These are phyloP conservation scores for Juncus inflexus DNA, from an alignment of 176 grass and related monocot species.

Conservation along the genomic window DNA sequence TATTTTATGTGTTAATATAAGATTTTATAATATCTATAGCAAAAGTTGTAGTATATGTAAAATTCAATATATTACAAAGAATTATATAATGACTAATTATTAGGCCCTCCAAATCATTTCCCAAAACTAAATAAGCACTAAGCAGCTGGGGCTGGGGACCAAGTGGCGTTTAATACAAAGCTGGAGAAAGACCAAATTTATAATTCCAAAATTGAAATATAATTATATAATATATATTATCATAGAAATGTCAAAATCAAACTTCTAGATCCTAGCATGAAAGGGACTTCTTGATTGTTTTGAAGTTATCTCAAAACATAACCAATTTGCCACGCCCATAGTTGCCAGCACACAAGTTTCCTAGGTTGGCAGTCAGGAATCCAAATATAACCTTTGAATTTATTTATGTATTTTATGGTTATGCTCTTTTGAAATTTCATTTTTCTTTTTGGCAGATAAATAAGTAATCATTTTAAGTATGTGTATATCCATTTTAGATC, in stretches of 20 bases:
- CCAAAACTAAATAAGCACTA: not conserved
- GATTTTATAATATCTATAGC: too few species aligned
- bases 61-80: too few species aligned
- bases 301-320: not conserved
- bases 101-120: not conserved
- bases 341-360: conserved; percentile 11
- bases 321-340: conserved; percentile 31
- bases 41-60: too few species aligned
- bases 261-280: not conserved
- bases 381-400: too few species aligned
- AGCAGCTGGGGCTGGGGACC: not conserved
- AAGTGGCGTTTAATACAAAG: not conserved
- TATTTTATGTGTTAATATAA: too few species aligned
- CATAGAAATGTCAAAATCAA: not conserved
- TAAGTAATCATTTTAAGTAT: too few species aligned
- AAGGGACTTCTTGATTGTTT: not conserved
- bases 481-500: too few species aligned
- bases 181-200: not conserved
- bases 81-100: too few species aligned
- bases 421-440: too few species aligned
- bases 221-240: not conserved
- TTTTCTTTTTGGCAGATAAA: too few species aligned
- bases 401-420: too few species aligned
- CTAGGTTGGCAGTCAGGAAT: not conserved
- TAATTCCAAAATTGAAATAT: not conserved